These are phyloP conservation scores for Pseudozyma hubeiensis DNA, from an alignment of 1,284 basidiomycete species.

Conservation along the genomic window DNA sequence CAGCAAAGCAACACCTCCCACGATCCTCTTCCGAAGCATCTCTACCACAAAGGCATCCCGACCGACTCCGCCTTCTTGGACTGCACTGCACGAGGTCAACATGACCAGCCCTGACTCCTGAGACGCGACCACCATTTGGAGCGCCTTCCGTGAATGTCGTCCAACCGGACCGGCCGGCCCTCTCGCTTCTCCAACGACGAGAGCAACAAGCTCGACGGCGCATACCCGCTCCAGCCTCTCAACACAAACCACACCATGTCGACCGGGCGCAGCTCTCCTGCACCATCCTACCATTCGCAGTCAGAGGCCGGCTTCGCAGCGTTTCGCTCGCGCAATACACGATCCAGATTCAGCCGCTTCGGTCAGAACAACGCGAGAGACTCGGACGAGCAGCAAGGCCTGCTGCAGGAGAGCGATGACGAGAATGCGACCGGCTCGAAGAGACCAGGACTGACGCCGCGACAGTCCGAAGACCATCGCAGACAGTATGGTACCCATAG, in stretches of 20 bases:
- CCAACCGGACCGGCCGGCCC: conserved; percentile 12
- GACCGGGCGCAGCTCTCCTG: conserved; percentile 37
- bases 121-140: not conserved
- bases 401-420: conserved; percentile 39
- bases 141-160: conserved; percentile 32
- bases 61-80: not conserved
- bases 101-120: conserved; percentile 6
- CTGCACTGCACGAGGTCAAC: not conserved
- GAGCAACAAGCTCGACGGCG: conserved; percentile 23
- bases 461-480: conserved; percentile 44
- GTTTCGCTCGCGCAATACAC: conserved; percentile 41
- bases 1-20: conserved; percentile 3
- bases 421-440: conserved; percentile 16
- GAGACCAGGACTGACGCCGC: conserved; percentile 19
- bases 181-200: conserved; percentile 8
- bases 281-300: conserved; percentile 40
- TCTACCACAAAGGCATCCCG: too few species aligned
- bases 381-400: conserved; percentile 49
- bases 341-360: conserved; percentile 43
- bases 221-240: conserved; percentile 26
- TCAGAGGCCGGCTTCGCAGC: conserved; percentile 36
- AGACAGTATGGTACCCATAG: conserved; percentile 37
- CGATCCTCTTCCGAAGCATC: not conserved
- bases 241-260: conserved; percentile 24
- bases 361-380: conserved; percentile 46